Base-by-base conservation (phyloP, 1,139 yeast species). In the Magnusiomyces suaveolens region DNA sequence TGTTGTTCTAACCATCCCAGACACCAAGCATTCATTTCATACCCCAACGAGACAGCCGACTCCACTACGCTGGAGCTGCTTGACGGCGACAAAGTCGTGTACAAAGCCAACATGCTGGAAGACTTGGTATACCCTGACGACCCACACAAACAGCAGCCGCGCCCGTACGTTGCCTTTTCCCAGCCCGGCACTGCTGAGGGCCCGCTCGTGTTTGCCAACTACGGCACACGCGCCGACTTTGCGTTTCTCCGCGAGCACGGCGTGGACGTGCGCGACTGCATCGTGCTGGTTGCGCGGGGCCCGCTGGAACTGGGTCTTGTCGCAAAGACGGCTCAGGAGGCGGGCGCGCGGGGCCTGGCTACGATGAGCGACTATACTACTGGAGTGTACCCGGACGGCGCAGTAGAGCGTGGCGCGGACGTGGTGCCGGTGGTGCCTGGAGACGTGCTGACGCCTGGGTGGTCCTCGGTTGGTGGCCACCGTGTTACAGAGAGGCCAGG, bases 371-470 rank as follows among this genome's bases (percentile, higher is more conserved):
- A 78, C 25, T 64, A 65, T 26, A 66, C 72, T 0, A 64, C 60
- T 10, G 81, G 77, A 49, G 24, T 36, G 18, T 51, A 51, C 26
- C 51, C 56, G 23, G 26, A 38, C n/a, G 56, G 56, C 16, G 53
- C 50, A n/a, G 79, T 85, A 29, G 84, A 83, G 64, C 77, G 81
- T 56, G 77, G 77, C 26, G 77, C 86, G 56, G 86, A 85, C 1
- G 95, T 84, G 0, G 73, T 82, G 43, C 74, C 84, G 0, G 81
- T 74, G 56, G 78, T 80, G 56, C 81, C 94, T 0, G 97, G 97
- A 1, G 95, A 88, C 66, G 78, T 87, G 1, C 68, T 87, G 24
- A 78, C 85, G 1, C 95, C 95, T 0, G 95, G 94, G 0, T 83
- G 87, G 84, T 73, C 84, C 0, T 72, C 83, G 1, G 70, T 73